A percentile compares a stretch with the other conserved stretches of the same genome.
phyloP scores from a whole-genome alignment of 495 filamentous ascomycete species.

The Xylaria grammica region DNA sequence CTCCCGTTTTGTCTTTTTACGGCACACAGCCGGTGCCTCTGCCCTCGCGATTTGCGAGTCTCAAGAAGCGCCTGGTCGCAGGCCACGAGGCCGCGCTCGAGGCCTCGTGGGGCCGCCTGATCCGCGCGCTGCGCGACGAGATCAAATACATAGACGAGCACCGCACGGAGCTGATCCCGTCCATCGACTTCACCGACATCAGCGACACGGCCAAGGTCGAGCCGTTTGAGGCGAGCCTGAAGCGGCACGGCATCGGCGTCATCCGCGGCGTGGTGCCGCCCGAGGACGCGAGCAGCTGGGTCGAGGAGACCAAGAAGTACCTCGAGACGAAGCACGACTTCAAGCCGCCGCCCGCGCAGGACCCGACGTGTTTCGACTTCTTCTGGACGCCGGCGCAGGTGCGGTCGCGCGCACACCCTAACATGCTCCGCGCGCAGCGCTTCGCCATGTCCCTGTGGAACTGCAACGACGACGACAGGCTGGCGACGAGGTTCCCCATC shows the following conservation, averaged over 20 bases:
- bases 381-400: slow-evolving; percentile 90
- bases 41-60: slow-evolving; percentile 73
- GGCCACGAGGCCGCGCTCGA: slow-evolving; percentile 70
- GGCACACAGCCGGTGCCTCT: slow-evolving; percentile 76
- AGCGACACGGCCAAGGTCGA: slow-evolving; percentile 53
- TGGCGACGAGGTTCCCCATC: slow-evolving; percentile 65
- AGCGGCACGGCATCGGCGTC: slow-evolving; percentile 69
- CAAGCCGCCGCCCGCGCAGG: slow-evolving; percentile 55
- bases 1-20: slow-evolving; percentile 75
- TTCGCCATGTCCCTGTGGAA: slow-evolving; percentile 89
- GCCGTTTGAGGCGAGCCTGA: slow-evolving; percentile 59
- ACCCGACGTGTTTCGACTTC: slow-evolving; percentile 86
- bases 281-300: slow-evolving; percentile 60
- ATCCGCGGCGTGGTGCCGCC: slow-evolving; percentile 67
- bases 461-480: slow-evolving; percentile 65
- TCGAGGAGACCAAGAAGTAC: slow-evolving; percentile 65
- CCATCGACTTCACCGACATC: slow-evolving; percentile 67
- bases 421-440: slow-evolving; percentile 72
- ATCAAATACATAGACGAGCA: slow-evolving; percentile 57
- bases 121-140: slow-evolving; percentile 63
- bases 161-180: slow-evolving; percentile 63
- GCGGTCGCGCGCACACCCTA: slow-evolving; percentile 76
- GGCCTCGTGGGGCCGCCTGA: slow-evolving; percentile 74
- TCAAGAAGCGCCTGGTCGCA: slow-evolving; percentile 69
- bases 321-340: slow-evolving; percentile 59